Conservation (phyloP, 164 flowering plant species). For the Protea cynaroides region DNA sequence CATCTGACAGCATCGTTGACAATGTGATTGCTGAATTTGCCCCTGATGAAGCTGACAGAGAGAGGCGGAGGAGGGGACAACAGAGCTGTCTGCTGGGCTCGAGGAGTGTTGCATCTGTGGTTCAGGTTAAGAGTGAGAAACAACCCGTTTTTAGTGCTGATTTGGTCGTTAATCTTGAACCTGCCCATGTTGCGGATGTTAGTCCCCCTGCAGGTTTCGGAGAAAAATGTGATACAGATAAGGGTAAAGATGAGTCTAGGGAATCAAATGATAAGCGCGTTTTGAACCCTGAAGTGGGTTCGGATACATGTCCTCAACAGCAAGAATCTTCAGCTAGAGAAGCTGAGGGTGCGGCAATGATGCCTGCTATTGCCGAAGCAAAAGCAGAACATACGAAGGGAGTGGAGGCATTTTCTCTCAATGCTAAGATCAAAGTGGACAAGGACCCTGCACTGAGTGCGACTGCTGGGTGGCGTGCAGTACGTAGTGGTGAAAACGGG, state of each 20-base stretch:
- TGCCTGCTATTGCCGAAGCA: slow-evolving; percentile 14
- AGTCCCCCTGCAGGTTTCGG: not conserved
- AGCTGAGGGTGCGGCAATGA: slow-evolving; percentile 13
- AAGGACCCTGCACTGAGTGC: slow-evolving; percentile 54
- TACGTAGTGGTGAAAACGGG: slow-evolving; percentile 37
- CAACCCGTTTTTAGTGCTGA: slow-evolving; percentile 3
- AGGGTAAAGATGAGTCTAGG: not conserved
- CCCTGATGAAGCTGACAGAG: slow-evolving; percentile 82
- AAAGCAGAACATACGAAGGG: slow-evolving; percentile 25
- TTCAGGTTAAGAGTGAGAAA: slow-evolving; percentile 24
- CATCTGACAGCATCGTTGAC: slow-evolving; percentile 68
- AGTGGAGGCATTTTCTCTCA: slow-evolving; percentile 37
- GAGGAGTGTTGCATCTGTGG: not conserved
- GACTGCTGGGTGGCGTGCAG: slow-evolving; percentile 61
- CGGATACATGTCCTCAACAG: slow-evolving; percentile 3
- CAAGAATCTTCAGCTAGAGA: slow-evolving; percentile 7
- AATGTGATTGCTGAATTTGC: slow-evolving; percentile 90
- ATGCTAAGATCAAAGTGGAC: slow-evolving; percentile 58
- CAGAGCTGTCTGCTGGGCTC: not conserved
- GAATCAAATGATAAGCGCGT: slow-evolving; percentile 13
- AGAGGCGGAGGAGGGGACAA: slow-evolving; percentile 51
- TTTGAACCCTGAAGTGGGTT: slow-evolving; percentile 8
- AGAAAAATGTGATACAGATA: slow-evolving; percentile 6
- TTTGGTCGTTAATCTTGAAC: slow-evolving; percentile 14
- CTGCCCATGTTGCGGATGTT: not conserved